Conservation (phyloP, 2,329 filamentous ascomycete genomes). For the Hirsutella minnesotensis region DNA sequence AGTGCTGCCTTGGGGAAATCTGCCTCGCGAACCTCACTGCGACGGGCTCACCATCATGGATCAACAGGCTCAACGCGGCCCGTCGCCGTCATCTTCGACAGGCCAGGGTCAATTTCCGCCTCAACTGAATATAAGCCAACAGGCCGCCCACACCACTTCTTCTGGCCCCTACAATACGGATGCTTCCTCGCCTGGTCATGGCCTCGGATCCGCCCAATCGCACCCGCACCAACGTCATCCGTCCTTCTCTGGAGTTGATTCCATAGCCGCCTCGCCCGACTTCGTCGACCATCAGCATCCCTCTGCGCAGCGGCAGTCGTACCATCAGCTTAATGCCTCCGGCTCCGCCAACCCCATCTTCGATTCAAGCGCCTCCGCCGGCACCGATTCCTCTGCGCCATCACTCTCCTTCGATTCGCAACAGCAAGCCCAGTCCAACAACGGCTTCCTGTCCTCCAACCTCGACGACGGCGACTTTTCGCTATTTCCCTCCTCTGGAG, state of each 20-base stretch:
- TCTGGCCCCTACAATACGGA: constrained; percentile 40
- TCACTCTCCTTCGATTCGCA: constrained; percentile 29
- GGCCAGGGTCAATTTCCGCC: constrained; percentile 15
- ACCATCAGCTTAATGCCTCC: constrained; percentile 18
- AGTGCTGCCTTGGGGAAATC: constrained; percentile 30
- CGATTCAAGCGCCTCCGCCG: constrained; percentile 26
- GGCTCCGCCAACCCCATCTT: constrained; percentile 26
- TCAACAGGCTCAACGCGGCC: constrained; percentile 34
- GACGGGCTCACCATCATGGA: constrained; percentile 22
- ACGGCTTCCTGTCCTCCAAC: constrained; percentile 33
- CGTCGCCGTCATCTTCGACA: constrained; percentile 42
- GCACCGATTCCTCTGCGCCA: constrained; percentile 24
- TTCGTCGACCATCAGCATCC: constrained; percentile 36
- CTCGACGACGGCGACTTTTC: constrained; percentile 49
- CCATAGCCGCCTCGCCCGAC: constrained; percentile 32
- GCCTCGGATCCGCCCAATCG: constrained; percentile 37
- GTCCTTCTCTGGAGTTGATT: constrained; percentile 18
- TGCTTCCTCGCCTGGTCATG: constrained; percentile 42
- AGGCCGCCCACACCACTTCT: constrained; percentile 44
- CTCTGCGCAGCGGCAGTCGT: constrained; percentile 10
- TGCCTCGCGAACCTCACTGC: constrained; percentile 24
- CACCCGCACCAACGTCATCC: constrained; percentile 22
- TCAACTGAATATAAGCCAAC: constrained; percentile 55
- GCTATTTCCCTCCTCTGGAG: constrained; percentile 46
- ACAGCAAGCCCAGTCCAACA: constrained; percentile 26